Base-by-base conservation (phyloP, 768 basidiomycete species). In the Pleurotus eryngii region DNA sequence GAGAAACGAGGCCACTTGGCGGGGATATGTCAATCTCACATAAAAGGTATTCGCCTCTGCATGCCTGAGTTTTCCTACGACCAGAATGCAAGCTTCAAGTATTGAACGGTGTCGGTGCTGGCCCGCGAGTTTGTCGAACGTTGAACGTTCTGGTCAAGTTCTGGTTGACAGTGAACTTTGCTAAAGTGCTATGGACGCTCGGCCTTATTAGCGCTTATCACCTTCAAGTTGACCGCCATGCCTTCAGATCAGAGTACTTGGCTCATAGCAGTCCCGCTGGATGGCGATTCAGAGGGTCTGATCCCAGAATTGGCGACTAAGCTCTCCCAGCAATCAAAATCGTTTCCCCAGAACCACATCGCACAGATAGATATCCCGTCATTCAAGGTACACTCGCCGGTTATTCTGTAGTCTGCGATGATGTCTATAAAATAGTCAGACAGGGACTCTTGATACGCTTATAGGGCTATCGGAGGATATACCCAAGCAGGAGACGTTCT, bases 221-320 rank as follows among this genome's bases (percentile, higher is more conserved):
- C 11, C 30, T 35, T 35, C 8, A 35, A 8, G 3, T 3, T 8
- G 8, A 35, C 30, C 49, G 62, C 51, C 48, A 97, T 97, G 95
- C 95, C 95, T 57, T 95, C 93, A 68, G 95, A 97, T 78, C 88
- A 95, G 71, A 90, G 90, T 61, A 95, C 93, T 64, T 98, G 95
- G 95, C 75, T 98, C 62, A 79, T 97, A 59, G 80, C 94, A 43
- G 84, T 92, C 2, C 95, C 95, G 11, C 82, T 86, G 61, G 87
- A 93, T 70, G 92, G 91, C 17, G 92, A 97, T 64, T 80, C 92
- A 0, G 90, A 91, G 59, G 85, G 86, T 5, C 73, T 91, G 27
- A 70, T 80, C 47, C 84, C 87, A 61, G 89, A 90, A 60, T 66
- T 92, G 15, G 64, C 76, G 8, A 69, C 83, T 18, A 91, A 89